Percentiles rank a stretch among this genome's conserved stretches.
Conservation (phyloP, 148 eudicot genomes). For the Tetragonia tetragonoides region DNA sequence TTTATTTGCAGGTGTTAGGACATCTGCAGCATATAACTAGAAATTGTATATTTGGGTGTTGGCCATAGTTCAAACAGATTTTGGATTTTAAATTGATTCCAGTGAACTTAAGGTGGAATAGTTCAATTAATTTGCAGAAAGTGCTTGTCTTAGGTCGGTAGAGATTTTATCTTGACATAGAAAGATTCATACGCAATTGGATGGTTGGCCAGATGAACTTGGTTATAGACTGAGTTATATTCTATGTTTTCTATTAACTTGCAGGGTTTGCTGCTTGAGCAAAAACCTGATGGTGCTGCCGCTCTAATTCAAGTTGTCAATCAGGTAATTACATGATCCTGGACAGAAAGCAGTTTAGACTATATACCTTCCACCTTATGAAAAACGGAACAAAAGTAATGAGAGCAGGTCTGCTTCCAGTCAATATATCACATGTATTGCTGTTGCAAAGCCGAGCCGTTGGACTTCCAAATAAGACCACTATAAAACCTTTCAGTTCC, state of each 20-base stretch:
- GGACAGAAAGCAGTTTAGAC: neutral
- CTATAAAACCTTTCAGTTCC: neutral
- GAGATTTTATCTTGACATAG: constrained; percentile 7
- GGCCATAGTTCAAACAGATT: neutral
- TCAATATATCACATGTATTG: neutral
- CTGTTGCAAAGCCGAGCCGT: neutral
- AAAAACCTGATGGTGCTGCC: constrained; percentile 80
- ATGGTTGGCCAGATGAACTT: neutral
- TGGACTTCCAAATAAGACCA: neutral
- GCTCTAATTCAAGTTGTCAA: constrained; percentile 55
- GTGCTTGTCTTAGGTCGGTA: neutral
- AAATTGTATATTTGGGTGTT: no score
- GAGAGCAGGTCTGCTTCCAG: neutral
- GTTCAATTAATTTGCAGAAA: neutral
- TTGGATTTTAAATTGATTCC: neutral
- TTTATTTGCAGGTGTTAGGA: no score
- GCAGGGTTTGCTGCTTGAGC: constrained; percentile 83
- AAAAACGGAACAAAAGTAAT: neutral
- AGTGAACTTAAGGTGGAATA: neutral
- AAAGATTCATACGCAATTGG: neutral
- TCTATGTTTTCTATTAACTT: neutral
- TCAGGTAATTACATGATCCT: constrained; percentile 47
- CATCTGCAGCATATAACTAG: no score
- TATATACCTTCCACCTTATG: neutral
- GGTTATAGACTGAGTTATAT: neutral